phyloP scores from a whole-genome alignment of 257 asterid species.

The Solanum peruvianum region DNA sequence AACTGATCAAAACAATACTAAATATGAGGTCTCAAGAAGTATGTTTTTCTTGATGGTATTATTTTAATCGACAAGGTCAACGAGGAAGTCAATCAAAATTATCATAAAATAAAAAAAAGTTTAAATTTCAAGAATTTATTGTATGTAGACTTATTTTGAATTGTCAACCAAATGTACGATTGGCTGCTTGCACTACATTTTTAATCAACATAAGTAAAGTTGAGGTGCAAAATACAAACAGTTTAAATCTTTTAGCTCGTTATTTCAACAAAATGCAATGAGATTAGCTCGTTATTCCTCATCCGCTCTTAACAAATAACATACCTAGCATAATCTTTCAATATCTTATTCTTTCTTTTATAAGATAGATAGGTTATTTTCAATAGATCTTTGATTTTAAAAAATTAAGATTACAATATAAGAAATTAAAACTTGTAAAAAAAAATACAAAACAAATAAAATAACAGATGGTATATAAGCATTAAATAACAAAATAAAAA shows the following conservation, averaged over 20 bases:
- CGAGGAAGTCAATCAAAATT: too few relatives aligned
- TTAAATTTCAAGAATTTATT: neutral
- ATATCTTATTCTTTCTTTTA: accelerated
- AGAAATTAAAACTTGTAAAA: accelerated
- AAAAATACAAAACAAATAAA: neutral
- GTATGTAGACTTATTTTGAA: neutral
- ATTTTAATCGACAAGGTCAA: too few relatives aligned
- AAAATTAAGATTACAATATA: neutral
- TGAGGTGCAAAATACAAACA: neutral
- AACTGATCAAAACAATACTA: too few relatives aligned
- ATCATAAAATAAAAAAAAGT: neutral
- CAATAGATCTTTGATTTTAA: accelerated
- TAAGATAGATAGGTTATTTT: accelerated
- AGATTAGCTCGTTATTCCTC: neutral
- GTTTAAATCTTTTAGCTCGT: neutral
- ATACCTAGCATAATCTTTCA: accelerated
- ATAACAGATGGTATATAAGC: accelerated
- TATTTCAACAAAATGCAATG: neutral
- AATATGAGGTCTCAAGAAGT: too few relatives aligned
- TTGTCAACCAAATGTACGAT: neutral
- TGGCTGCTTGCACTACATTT: neutral
- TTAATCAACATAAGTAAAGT: neutral
- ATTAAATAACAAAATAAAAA: neutral
- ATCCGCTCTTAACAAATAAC: neutral
- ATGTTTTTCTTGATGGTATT: too few relatives aligned